These are phyloP conservation scores for Acer saccharum DNA, from an alignment of 345 rosid species.

Conservation along the genomic window DNA sequence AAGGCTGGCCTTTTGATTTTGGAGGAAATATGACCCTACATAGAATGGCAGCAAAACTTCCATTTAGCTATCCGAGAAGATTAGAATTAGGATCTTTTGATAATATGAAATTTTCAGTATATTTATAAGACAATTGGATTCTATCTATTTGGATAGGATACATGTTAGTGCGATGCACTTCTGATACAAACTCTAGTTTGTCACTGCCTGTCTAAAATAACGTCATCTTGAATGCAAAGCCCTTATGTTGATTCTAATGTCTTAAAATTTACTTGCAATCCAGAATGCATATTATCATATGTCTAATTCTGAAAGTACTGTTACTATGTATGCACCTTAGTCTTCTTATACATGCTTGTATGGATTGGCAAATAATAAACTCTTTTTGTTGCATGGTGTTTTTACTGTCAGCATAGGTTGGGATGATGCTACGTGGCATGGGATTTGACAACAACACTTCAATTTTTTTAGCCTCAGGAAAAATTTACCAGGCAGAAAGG, in stretches of 20 bases:
- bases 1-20: not conserved
- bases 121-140: not conserved
- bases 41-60: constrained; percentile 1
- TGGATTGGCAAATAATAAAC: constrained; percentile 22
- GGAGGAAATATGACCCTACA: constrained; percentile 9
- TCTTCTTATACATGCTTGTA: not conserved
- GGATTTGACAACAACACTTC: constrained; percentile 88
- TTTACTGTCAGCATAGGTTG: constrained; percentile 81
- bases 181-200: not conserved
- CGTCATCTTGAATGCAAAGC: not conserved
- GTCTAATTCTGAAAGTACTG: not conserved
- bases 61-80: not conserved
- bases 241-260: not conserved
- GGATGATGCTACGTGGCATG: constrained; percentile 96
- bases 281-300: not conserved
- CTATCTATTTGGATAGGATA: not conserved
- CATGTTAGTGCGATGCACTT: not conserved
- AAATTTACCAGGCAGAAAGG: constrained; percentile 65
- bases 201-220: constrained; percentile 3
- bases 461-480: constrained; percentile 85
- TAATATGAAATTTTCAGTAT: not conserved
- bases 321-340: not conserved
- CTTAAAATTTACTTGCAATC: not conserved
- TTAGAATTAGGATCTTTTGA: not conserved
- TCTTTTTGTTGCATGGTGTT: constrained; percentile 22